Evolutionary conservation across 108 stramenopile species (phyloP).

Genomic region (Cyclotella atomus): DNA sequence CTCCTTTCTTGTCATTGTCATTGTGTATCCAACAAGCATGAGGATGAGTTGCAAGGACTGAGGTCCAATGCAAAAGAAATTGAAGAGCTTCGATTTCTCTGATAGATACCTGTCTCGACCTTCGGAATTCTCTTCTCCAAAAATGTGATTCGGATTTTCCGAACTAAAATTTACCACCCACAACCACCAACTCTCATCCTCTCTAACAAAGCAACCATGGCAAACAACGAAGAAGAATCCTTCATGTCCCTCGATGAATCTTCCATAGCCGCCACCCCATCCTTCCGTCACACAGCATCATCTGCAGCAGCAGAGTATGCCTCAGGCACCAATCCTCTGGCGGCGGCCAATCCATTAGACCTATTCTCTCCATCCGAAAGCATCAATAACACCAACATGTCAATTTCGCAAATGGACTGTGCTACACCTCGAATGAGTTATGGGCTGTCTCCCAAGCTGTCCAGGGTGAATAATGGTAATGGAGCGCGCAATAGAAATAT

Average conservation of each 20-base stretch:
- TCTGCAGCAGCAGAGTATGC: background rate
- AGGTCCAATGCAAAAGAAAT: too few species aligned
- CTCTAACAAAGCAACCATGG: background rate
- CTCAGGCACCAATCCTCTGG: background rate
- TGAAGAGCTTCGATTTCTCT: too few species aligned
- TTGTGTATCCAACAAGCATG: too few species aligned
- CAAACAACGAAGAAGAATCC: slow-evolving; percentile 16
- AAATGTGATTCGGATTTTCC: background rate
- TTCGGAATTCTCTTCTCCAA: background rate
- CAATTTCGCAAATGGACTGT: too few species aligned
- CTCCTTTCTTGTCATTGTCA: too few species aligned
- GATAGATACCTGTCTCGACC: too few species aligned
- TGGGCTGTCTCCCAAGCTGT: too few species aligned
- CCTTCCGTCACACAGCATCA: background rate
- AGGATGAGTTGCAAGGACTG: too few species aligned
- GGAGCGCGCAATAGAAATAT: too few species aligned
- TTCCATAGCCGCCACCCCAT: background rate
- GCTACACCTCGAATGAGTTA: too few species aligned
- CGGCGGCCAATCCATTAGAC: background rate
- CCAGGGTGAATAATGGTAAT: too few species aligned
- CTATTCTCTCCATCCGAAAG: background rate
- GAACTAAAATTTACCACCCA: background rate
- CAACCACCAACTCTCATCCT: background rate
- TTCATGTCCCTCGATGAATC: slow-evolving; percentile 47
- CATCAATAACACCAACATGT: too few species aligned